Evolutionary conservation across 108 stramenopile genomes (phyloP), one percentile per base, ranked within the genome.

Genomic region (Cyclotella baltica): DNA sequence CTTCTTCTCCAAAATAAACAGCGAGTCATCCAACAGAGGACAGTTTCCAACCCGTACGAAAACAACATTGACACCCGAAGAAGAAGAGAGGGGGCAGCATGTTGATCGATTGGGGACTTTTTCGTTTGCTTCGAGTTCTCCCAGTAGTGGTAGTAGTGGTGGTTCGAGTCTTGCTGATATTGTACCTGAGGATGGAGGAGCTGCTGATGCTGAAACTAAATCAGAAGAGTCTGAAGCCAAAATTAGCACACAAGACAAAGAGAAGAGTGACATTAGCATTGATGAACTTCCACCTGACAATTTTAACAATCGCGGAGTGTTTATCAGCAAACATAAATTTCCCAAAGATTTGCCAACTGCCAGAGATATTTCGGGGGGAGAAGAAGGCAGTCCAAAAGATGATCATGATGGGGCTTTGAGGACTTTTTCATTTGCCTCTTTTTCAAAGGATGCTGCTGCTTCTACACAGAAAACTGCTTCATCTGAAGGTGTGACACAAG

Each of bases 381-480:
- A 28, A 10, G 18, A 33, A 29, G 58, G 5, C 63, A 30, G 58
- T 40, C 35, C 48, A 1, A 31, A 34, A 1, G 50, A 67, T 38
- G 37, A 70, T 70, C 55, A 70, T 53, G 69, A 13, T 10, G 53
- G 50, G 19, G 35, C 34, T 20, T 23, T 70, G 33, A 57, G 35
- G 28, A 67, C 75, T 11, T 76, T 76, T 61, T 76, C 75, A 8
- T 75, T 75, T 55, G 29, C 63, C 20, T 62, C 73, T 11, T 15
- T 61, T 59, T 34, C 50, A 72, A 56, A 30, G 55, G 72, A 58
- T 35, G 52, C 47, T 30, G 18, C 34, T 48, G 66, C 29, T 29
- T 2, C 5, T 30, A 48, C 30, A 15, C 2, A 3, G 36, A n/a
- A n/a, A n/a, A n/a, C n/a, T 16, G 3, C 19, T 6, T 9, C 30